These are phyloP conservation scores for Penicillium capsulatum DNA, from an alignment of 2,329 filamentous ascomycete genomes.

Conservation along the genomic window DNA sequence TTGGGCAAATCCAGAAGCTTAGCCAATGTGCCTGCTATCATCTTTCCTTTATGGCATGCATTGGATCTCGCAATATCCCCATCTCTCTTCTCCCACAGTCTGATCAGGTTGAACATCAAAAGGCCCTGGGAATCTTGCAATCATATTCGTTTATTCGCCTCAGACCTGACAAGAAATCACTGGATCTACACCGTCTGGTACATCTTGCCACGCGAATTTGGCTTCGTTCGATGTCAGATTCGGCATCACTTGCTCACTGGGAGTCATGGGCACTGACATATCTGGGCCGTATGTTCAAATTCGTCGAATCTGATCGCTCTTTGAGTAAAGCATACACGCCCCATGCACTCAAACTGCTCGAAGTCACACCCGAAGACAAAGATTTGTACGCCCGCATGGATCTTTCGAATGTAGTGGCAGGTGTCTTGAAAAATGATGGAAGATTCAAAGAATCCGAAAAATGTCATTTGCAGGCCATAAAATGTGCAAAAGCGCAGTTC, in stretches of 20 bases:
- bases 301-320: too few species aligned
- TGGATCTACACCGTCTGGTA: constrained; percentile 31
- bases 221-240: too few species aligned
- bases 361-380: background rate
- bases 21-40: constrained; percentile 19
- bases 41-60: constrained; percentile 30
- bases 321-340: background rate
- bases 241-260: too few species aligned
- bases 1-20: constrained; percentile 24
- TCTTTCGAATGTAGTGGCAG: background rate
- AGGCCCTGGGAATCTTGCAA: constrained; percentile 21
- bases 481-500: background rate
- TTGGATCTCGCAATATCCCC: constrained; percentile 26
- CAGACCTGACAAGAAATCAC: background rate
- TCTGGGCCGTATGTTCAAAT: too few species aligned
- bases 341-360: background rate
- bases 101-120: background rate
- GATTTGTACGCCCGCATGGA: background rate
- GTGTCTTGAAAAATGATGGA: background rate
- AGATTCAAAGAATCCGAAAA: background rate
- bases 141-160: constrained; percentile 21
- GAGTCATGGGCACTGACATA: too few species aligned
- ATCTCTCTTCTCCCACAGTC: constrained; percentile 20
- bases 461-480: background rate
- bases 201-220: constrained; percentile 27